phyloP scores from a whole-genome alignment of 2,329 filamentous ascomycete genomes.

The Neoscytalidium dimidiatum region DNA sequence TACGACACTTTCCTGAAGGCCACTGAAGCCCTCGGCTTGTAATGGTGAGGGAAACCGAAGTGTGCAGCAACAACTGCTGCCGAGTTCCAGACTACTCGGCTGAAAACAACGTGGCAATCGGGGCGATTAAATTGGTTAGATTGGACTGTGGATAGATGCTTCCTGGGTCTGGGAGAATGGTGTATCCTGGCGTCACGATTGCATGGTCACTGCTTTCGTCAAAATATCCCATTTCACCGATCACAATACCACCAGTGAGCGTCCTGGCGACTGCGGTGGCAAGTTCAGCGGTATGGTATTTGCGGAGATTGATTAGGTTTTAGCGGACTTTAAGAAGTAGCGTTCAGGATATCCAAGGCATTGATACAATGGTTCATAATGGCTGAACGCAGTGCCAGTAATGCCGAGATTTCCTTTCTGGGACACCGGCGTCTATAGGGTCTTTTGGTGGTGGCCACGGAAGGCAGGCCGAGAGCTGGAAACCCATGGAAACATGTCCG shows the following conservation, averaged over 20 bases:
- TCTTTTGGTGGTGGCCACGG: neutral
- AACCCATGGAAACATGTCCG: conserved; percentile 3
- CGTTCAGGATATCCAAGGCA: neutral
- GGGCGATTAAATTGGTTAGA: neutral
- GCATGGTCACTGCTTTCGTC: neutral
- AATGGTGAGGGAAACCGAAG: too few species aligned
- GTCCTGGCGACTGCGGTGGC: neutral
- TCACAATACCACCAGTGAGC: neutral
- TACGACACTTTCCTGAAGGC: conserved; percentile 82
- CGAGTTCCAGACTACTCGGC: too few species aligned
- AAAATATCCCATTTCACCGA: neutral
- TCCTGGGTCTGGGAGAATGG: neutral
- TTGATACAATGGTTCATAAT: neutral
- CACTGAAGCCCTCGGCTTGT: conserved; percentile 40
- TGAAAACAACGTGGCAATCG: neutral
- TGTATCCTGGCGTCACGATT: neutral
- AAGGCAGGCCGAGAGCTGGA: conserved; percentile 8
- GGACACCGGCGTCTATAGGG: neutral
- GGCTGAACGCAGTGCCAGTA: neutral
- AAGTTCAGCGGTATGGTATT: neutral
- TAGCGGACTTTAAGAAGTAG: neutral
- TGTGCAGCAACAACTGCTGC: too few species aligned
- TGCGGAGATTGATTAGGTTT: neutral
- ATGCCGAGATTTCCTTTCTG: neutral
- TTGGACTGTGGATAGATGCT: neutral